Conservation (phyloP, 495 filamentous ascomycete genomes). For the Penicillium alfredii region DNA sequence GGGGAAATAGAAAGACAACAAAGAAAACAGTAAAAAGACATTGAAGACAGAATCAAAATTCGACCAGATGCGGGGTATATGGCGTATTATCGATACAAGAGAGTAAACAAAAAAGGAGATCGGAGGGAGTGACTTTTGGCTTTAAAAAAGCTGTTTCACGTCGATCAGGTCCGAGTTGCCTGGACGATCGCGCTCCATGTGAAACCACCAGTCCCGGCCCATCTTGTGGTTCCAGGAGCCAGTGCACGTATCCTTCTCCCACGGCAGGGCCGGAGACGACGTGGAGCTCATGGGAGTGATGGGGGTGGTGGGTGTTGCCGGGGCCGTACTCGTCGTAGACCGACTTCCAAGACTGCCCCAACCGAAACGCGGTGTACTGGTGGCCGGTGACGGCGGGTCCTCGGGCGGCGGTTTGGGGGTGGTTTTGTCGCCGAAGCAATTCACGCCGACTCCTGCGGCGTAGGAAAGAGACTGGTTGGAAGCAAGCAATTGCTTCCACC, state of each 20-base stretch:
- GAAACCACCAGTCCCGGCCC: constrained; percentile 47
- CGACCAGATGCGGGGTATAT: constrained; percentile 27
- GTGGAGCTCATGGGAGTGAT: constrained; percentile 29
- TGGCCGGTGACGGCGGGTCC: constrained; percentile 31
- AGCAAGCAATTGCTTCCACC: constrained; percentile 42
- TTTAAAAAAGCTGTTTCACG: constrained; percentile 36
- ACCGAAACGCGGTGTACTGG: constrained; percentile 31
- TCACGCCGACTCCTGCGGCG: constrained; percentile 34
- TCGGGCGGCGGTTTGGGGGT: constrained; percentile 21
- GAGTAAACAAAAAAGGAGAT: constrained; percentile 4
- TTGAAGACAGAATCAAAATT: constrained; percentile 8
- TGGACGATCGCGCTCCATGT: constrained; percentile 45
- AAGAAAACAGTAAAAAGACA: constrained; percentile 10
- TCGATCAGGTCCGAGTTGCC: constrained; percentile 35
- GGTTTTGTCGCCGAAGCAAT: constrained; percentile 34
- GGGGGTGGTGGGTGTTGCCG: constrained; percentile 34
- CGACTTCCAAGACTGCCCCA: constrained; percentile 37
- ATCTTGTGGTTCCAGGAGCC: constrained; percentile 44
- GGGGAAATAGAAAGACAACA: constrained; percentile 6
- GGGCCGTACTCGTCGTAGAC: constrained; percentile 25
- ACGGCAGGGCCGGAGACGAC: constrained; percentile 28
- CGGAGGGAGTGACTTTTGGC: background rate
- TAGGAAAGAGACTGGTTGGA: constrained; percentile 39
- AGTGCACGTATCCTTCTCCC: constrained; percentile 43
- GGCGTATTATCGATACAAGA: constrained; percentile 15